A percentile compares a stretch with the other conserved stretches of the same genome.
Conservation (phyloP, 148 eudicot species). For the Heliamphora exappendiculata region DNA sequence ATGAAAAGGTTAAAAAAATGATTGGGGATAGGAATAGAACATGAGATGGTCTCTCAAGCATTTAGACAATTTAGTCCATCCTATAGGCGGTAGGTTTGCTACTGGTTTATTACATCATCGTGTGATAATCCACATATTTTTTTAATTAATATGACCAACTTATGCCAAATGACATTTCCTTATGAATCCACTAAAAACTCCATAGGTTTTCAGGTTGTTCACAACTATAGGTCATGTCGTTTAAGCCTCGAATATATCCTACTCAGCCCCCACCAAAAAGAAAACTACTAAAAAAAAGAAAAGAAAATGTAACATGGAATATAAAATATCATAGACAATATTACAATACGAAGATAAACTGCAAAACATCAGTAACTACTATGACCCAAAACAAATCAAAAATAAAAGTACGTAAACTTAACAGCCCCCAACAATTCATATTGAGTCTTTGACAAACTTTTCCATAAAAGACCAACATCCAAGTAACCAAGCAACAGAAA, state of each 20-base stretch:
- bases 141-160: not conserved
- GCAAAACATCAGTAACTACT: not conserved
- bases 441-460: not conserved
- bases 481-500: too few species aligned
- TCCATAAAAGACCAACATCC: not conserved
- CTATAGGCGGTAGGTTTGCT: not conserved
- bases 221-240: not conserved
- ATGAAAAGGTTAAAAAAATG: not conserved
- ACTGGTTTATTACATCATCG: not conserved
- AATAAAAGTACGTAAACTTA: not conserved
- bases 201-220: not conserved
- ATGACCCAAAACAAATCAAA: not conserved
- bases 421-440: not conserved
- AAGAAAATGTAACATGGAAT: not conserved
- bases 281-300: not conserved
- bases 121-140: not conserved
- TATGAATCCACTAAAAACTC: not conserved
- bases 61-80: not conserved
- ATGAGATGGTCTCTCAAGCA: not conserved
- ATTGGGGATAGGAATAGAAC: not conserved
- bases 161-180: not conserved
- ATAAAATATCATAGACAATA: too few species aligned
- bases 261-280: not conserved
- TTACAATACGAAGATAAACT: not conserved
- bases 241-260: not conserved